Conservation (phyloP, 441 rosid genomes). For the Mallotus japonicus region DNA sequence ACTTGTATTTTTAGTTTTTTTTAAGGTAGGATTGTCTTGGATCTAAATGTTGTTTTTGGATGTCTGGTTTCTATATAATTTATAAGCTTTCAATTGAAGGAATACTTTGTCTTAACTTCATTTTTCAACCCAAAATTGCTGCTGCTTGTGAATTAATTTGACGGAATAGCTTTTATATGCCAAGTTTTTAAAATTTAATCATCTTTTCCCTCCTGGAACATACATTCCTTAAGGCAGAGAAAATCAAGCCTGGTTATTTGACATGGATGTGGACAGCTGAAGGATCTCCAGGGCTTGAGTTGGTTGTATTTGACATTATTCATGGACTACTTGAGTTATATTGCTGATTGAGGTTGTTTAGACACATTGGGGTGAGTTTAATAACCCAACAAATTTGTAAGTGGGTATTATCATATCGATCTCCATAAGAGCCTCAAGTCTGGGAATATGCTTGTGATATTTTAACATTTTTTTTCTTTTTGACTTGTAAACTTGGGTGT, state of each 20-base stretch:
- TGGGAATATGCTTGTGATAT: too few relatives aligned
- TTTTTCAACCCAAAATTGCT: neutral
- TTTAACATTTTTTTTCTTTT: too few relatives aligned
- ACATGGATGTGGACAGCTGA: conserved; percentile 31
- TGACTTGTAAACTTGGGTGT: too few relatives aligned
- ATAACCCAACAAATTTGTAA: too few relatives aligned
- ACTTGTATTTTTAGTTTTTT: conserved; percentile 24
- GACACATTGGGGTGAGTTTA: too few relatives aligned
- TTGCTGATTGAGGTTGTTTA: too few relatives aligned
- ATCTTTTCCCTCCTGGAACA: too few relatives aligned
- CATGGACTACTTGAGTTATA: too few relatives aligned
- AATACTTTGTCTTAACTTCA: neutral
- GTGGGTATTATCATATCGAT: too few relatives aligned
- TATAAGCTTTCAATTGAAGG: neutral
- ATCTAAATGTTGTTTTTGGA: conserved; percentile 8
- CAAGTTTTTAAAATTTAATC: neutral
- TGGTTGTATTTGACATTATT: conserved; percentile 26
- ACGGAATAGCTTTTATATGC: neutral
- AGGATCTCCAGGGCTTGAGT: conserved; percentile 32
- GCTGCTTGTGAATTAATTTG: conserved; percentile 3
- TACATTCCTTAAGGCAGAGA: neutral
- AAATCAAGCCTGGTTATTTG: conserved; percentile 25
- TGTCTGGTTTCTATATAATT: neutral
- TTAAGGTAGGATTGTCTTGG: conserved; percentile 44
- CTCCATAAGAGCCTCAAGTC: too few relatives aligned